Conservation (phyloP, 108 stramenopile species). For the Cyclotella kingstonii region DNA sequence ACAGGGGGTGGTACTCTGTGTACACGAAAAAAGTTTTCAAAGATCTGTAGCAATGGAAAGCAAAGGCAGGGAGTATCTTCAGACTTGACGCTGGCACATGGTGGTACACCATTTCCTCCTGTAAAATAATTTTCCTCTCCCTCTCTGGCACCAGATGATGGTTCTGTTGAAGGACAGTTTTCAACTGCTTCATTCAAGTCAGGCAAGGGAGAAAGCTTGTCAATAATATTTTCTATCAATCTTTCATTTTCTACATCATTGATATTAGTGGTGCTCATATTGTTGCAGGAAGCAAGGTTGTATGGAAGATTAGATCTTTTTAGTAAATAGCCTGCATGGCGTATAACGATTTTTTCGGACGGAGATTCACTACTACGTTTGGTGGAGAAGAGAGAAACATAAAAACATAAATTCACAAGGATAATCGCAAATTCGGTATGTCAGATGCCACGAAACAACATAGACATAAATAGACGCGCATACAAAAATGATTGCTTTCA, state of each 20-base stretch:
- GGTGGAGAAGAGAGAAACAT: not conserved
- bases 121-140: not conserved
- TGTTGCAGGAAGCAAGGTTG: not conserved
- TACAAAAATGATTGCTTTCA: too few species aligned
- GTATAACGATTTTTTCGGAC: constrained; percentile 7
- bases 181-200: not conserved
- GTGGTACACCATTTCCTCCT: not conserved
- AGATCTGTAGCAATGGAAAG: constrained; percentile 20
- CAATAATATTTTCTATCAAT: constrained; percentile 5
- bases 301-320: constrained; percentile 38
- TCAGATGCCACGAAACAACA: too few species aligned
- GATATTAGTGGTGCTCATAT: too few species aligned
- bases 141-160: not conserved
- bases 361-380: constrained; percentile 11
- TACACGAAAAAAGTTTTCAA: constrained; percentile 11
- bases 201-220: not conserved
- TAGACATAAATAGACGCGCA: too few species aligned
- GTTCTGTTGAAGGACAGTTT: not conserved
- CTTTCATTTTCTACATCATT: too few species aligned
- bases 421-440: too few species aligned
- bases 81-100: not conserved
- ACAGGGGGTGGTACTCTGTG: not conserved
- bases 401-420: too few species aligned
- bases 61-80: constrained; percentile 15
- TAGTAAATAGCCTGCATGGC: constrained; percentile 42